Evolutionary conservation across 2,329 filamentous ascomycete species (phyloP).

Genomic region (Aspergillus flavus): DNA sequence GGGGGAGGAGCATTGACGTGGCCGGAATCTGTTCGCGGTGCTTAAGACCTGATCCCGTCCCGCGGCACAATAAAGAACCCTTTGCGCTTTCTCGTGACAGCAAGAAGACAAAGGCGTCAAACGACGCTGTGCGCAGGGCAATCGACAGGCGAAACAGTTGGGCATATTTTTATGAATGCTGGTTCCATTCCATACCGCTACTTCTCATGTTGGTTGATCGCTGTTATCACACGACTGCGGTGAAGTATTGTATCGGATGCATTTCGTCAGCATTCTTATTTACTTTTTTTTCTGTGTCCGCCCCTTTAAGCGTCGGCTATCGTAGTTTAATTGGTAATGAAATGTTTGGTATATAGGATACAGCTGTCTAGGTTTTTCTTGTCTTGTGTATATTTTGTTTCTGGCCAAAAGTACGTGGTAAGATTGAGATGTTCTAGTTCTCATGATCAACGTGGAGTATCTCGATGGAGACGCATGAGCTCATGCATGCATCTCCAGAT

Average conservation of each 20-base stretch:
- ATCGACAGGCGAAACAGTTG: conserved; percentile 5
- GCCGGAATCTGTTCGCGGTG: conserved; percentile 10
- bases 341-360: neutral
- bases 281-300: neutral
- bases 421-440: neutral
- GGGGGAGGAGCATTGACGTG: conserved; percentile 10
- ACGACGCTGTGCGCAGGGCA: conserved; percentile 3
- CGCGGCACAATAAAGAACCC: conserved; percentile 2
- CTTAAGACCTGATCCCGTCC: conserved; percentile 2
- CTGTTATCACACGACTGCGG: conserved; percentile 24
- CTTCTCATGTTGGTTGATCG: conserved; percentile 16
- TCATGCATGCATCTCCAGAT: neutral
- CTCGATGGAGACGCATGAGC: neutral
- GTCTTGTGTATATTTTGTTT: neutral
- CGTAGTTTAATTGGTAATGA: neutral
- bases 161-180: conserved; percentile 9
- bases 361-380: neutral
- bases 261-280: neutral
- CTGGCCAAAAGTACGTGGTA: neutral
- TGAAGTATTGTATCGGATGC: conserved; percentile 10
- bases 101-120: conserved; percentile 10
- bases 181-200: conserved; percentile 23
- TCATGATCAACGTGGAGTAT: neutral
- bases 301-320: neutral
- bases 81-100: conserved; percentile 11